Conservation (phyloP, 331 rosid species). For the Stylosanthes scabra region DNA sequence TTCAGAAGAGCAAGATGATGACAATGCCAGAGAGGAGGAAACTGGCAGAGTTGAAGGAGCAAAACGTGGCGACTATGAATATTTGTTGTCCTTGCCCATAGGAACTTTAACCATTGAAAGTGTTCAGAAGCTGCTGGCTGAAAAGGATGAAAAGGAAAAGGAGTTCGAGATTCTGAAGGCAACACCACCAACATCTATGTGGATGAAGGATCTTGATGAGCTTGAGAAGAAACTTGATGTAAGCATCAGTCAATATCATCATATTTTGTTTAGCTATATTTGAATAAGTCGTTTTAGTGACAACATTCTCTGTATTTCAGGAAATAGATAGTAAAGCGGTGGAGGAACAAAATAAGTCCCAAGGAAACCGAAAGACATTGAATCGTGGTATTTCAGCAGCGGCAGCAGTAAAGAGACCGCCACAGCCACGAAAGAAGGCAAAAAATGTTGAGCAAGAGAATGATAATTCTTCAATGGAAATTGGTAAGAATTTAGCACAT, state of each 20-base stretch:
- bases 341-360: constrained; percentile 59
- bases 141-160: constrained; percentile 61
- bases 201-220: constrained; percentile 82
- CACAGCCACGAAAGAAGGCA: constrained; percentile 77
- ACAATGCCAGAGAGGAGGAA: constrained; percentile 54
- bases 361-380: constrained; percentile 40
- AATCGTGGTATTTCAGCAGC: constrained; percentile 52
- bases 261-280: background rate
- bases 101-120: constrained; percentile 83
- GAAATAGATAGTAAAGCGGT: constrained; percentile 71
- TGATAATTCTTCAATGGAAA: constrained; percentile 66
- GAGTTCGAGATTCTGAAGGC: constrained; percentile 67
- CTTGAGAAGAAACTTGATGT: constrained; percentile 84
- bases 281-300: background rate
- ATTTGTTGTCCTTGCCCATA: constrained; percentile 77
- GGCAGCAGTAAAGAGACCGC: constrained; percentile 69
- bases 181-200: constrained; percentile 71
- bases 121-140: constrained; percentile 71
- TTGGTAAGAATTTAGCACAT: constrained; percentile 56
- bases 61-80: constrained; percentile 70
- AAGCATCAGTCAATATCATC: constrained; percentile 12
- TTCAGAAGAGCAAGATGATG: constrained; percentile 60
- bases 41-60: constrained; percentile 46
- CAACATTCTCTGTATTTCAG: constrained; percentile 44
- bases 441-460: constrained; percentile 54